These are phyloP conservation scores for Candida schatavii DNA, from an alignment of 805 yeast genomes.

Conservation along the genomic window DNA sequence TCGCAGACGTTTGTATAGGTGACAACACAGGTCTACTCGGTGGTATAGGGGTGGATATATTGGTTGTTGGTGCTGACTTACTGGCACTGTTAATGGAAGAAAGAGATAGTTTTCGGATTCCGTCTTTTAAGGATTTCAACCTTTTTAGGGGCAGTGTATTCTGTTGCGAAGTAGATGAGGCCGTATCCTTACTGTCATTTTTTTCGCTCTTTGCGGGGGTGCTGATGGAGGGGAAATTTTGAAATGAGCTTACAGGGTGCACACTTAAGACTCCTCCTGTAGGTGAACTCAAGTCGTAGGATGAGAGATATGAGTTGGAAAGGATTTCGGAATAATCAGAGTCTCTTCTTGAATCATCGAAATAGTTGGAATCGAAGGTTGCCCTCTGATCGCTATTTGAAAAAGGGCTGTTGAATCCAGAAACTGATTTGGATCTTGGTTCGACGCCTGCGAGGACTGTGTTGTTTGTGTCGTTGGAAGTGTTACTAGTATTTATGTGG, in stretches of 20 bases:
- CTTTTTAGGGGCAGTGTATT: slow-evolving; percentile 33
- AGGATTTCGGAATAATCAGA: slow-evolving; percentile 9
- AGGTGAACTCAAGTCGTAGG: slow-evolving; percentile 18
- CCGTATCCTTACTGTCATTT: slow-evolving; percentile 1
- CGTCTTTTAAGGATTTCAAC: slow-evolving; percentile 35
- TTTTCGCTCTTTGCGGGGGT: slow-evolving; percentile 1
- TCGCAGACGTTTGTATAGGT: slow-evolving; percentile 5
- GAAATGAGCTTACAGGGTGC: slow-evolving; percentile 8
- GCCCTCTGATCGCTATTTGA: not conserved
- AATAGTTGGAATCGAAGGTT: not conserved
- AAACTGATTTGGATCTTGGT: not conserved
- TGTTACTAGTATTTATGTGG: not conserved
- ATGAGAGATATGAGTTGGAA: slow-evolving; percentile 6
- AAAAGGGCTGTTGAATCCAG: slow-evolving; percentile 3
- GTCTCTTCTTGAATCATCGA: slow-evolving; percentile 6
- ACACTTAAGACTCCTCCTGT: slow-evolving; percentile 8
- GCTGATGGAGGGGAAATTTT: slow-evolving; percentile 11
- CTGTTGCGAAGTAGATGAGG: slow-evolving; percentile 6
- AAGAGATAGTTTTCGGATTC: slow-evolving; percentile 37
- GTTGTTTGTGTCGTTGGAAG: not conserved
- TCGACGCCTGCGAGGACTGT: not conserved
- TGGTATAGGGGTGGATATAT: slow-evolving; percentile 7
- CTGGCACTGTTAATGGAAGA: slow-evolving; percentile 4
- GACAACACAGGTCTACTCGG: slow-evolving; percentile 2
- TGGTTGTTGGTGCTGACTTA: slow-evolving; percentile 9